Conservation (phyloP, 768 basidiomycete genomes). For the Hericium erinaceus region DNA sequence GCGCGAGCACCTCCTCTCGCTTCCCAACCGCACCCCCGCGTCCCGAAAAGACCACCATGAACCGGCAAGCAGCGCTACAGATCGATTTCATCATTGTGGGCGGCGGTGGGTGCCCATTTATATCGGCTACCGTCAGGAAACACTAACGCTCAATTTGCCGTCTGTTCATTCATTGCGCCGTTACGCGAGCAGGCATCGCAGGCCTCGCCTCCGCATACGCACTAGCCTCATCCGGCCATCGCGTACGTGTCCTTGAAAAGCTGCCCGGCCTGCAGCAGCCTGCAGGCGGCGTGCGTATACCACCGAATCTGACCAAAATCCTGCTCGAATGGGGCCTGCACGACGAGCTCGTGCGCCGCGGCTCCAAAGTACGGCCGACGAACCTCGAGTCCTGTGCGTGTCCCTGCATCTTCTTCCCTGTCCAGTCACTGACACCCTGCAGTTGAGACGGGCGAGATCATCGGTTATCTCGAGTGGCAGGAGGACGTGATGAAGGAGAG, state of each 20-base stretch:
- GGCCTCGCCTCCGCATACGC: constrained; percentile 12
- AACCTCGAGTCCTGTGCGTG: constrained; percentile 10
- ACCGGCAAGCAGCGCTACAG: constrained; percentile 4
- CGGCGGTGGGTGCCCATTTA: constrained; percentile 6
- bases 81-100: constrained; percentile 14
- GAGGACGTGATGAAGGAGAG: constrained; percentile 9
- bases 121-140: background rate
- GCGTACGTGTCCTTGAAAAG: constrained; percentile 11
- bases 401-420: background rate
- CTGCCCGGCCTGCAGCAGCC: background rate
- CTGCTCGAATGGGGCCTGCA: constrained; percentile 12
- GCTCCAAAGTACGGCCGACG: background rate
- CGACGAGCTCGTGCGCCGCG: constrained; percentile 6
- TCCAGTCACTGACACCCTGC: background rate
- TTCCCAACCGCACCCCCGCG: background rate
- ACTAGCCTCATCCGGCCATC: constrained; percentile 11
- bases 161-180: background rate
- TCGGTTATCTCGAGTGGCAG: constrained; percentile 8
- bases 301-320: constrained; percentile 11
- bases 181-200: constrained; percentile 7
- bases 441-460: constrained; percentile 11
- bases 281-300: constrained; percentile 9
- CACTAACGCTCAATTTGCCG: background rate
- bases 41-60: background rate
- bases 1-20: background rate